Conservation (phyloP, 2,329 filamentous ascomycete species). For the Fusarium mundagurra region DNA sequence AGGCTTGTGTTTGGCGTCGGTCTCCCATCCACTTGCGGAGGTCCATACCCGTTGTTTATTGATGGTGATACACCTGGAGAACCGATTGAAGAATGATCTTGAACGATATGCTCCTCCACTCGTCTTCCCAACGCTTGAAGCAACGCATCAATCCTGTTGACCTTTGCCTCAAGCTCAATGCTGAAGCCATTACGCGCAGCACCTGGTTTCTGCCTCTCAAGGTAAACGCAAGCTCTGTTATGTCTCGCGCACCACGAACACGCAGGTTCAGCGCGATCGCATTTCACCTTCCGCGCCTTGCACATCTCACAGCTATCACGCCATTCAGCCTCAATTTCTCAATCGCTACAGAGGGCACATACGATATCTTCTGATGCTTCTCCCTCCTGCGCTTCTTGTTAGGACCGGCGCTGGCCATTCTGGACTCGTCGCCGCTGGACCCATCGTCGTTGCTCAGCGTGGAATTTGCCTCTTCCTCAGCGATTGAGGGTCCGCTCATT, state of each 20-base stretch:
- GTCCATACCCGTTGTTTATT: constrained; percentile 48
- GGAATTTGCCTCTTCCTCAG: constrained; percentile 51
- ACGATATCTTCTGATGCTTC: constrained; percentile 57
- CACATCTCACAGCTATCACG: constrained; percentile 53
- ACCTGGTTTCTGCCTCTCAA: constrained; percentile 76
- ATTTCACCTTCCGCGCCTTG: constrained; percentile 58
- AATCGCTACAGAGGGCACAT: constrained; percentile 39
- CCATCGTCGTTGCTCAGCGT: constrained; percentile 50
- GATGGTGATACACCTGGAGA: constrained; percentile 44
- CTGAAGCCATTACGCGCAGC: constrained; percentile 69
- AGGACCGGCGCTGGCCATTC: constrained; percentile 21
- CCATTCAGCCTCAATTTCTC: neutral
- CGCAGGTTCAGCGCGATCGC: constrained; percentile 65
- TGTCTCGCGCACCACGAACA: constrained; percentile 79
- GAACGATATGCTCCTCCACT: constrained; percentile 54
- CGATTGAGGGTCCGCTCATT: constrained; percentile 41
- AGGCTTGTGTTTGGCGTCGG: constrained; percentile 37
- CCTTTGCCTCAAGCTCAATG: constrained; percentile 67
- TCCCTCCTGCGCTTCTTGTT: constrained; percentile 53
- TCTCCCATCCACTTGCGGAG: constrained; percentile 44
- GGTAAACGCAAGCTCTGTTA: constrained; percentile 73
- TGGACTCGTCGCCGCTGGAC: constrained; percentile 51
- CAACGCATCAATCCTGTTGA: constrained; percentile 61
- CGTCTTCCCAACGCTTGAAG: constrained; percentile 54
- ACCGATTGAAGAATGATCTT: constrained; percentile 42